These are phyloP conservation scores for Begonia fuchsioides DNA, from an alignment of 306 rosid genomes.

Conservation along the genomic window DNA sequence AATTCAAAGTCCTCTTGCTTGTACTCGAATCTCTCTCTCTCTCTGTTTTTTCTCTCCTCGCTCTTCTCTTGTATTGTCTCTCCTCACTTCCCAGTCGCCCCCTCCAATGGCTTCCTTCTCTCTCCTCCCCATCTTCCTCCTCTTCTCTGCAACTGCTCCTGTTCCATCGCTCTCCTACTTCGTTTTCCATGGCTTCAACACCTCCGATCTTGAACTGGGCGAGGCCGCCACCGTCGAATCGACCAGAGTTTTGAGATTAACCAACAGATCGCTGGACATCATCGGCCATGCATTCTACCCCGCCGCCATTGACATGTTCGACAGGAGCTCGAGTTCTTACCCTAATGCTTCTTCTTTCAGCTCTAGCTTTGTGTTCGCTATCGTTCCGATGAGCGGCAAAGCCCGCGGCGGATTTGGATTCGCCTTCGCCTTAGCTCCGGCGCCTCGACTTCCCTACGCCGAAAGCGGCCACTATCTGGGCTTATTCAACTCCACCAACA, in stretches of 20 bases:
- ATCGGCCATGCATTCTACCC: conserved; percentile 39
- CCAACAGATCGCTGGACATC: conserved; percentile 15
- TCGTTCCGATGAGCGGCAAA: conserved; percentile 16
- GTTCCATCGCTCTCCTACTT: conserved; percentile 10
- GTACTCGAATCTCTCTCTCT: too few species aligned
- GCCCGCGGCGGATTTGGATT: conserved; percentile 52
- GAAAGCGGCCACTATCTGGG: conserved; percentile 36
- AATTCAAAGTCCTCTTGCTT: too few species aligned
- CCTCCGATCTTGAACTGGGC: background rate
- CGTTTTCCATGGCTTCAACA: conserved; percentile 32
- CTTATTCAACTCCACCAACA: conserved; percentile 21
- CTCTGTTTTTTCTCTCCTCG: too few species aligned
- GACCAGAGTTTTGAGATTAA: conserved; percentile 32
- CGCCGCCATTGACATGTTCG: conserved; percentile 14
- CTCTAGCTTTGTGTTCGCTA: conserved; percentile 52
- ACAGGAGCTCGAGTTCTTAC: conserved; percentile 3
- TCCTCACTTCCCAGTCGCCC: too few species aligned
- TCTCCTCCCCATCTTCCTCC: conserved; percentile 15
- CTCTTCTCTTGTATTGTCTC: too few species aligned
- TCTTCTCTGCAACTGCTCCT: conserved; percentile 9
- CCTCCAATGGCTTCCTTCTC: conserved; percentile 22
- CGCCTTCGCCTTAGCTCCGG: conserved; percentile 43
- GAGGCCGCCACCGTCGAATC: conserved; percentile 24
- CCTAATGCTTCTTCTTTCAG: conserved; percentile 32
- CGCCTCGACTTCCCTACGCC: conserved; percentile 19